A percentile compares a stretch with the other conserved stretches of the same genome.
These are phyloP conservation scores for Aegilops longissima DNA, from an alignment of 176 grass and related monocot species.

Conservation along the genomic window DNA sequence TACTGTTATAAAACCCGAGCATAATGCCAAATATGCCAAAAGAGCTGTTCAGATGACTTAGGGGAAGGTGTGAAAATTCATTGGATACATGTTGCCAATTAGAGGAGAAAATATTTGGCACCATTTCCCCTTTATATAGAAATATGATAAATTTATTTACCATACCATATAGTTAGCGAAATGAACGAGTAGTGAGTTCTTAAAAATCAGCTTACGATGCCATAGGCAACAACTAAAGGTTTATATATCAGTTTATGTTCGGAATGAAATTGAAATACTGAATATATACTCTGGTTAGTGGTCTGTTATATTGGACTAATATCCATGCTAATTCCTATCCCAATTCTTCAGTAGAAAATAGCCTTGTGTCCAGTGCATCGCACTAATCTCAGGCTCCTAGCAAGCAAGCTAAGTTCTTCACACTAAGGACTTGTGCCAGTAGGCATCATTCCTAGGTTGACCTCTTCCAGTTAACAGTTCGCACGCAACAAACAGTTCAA, in stretches of 20 bases:
- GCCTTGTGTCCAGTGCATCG: background rate
- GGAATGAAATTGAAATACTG: slow-evolving; percentile 9
- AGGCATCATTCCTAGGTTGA: background rate
- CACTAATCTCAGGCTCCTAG: background rate
- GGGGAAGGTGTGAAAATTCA: background rate
- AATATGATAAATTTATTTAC: background rate
- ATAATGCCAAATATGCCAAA: background rate
- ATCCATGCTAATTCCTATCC: background rate
- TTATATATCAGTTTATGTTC: background rate
- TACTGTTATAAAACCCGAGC: background rate
- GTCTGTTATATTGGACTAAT: background rate
- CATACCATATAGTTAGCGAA: background rate
- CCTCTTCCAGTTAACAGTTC: background rate
- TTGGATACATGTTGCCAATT: background rate
- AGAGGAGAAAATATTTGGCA: background rate
- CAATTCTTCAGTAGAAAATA: background rate
- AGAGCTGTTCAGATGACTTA: background rate
- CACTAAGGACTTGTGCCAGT: background rate
- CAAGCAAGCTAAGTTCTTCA: background rate
- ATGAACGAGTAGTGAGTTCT: background rate
- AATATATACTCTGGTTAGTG: background rate
- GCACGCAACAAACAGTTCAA: background rate
- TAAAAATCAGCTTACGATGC: background rate
- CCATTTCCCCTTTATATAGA: background rate
- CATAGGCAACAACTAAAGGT: background rate